These are phyloP conservation scores for Pythium insidiosum DNA, from an alignment of 352 stramenopile species.

Conservation along the genomic window DNA sequence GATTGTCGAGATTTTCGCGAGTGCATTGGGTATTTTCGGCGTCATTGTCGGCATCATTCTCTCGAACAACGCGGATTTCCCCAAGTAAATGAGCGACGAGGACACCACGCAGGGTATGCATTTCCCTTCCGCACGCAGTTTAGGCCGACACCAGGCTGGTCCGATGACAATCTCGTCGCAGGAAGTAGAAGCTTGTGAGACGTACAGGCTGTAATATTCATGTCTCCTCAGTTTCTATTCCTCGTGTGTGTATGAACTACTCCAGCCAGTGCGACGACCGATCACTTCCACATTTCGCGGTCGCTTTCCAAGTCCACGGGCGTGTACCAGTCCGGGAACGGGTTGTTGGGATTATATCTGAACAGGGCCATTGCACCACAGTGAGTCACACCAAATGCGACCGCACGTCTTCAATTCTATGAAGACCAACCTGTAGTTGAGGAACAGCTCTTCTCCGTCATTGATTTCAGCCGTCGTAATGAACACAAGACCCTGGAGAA, in stretches of 20 bases:
- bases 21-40: conserved; percentile 97
- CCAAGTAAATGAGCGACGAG: conserved; percentile 44
- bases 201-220: too few relatives aligned
- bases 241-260: too few relatives aligned
- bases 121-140: too few relatives aligned
- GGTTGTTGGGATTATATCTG: conserved; percentile 74
- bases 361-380: too few relatives aligned
- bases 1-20: conserved; percentile 99
- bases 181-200: background rate
- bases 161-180: too few relatives aligned
- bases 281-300: conserved; percentile 77
- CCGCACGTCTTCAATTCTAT: too few relatives aligned
- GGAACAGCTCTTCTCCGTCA: conserved; percentile 71
- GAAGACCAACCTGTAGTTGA: conserved; percentile 61
- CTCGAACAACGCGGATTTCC: conserved; percentile 95
- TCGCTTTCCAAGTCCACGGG: conserved; percentile 73
- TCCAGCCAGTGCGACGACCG: too few relatives aligned
- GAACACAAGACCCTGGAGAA: conserved; percentile 54
- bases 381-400: too few relatives aligned
- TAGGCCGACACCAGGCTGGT: too few relatives aligned
- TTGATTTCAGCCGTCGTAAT: conserved; percentile 73
- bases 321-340: conserved; percentile 76
- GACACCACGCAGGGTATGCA: background rate
- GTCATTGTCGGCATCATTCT: conserved; percentile 99
- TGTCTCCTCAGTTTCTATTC: too few relatives aligned